A percentile compares a stretch with the other conserved stretches of the same genome.
These are phyloP conservation scores for Filobasidium floriforme DNA, from an alignment of 768 basidiomycete species.

Conservation along the genomic window DNA sequence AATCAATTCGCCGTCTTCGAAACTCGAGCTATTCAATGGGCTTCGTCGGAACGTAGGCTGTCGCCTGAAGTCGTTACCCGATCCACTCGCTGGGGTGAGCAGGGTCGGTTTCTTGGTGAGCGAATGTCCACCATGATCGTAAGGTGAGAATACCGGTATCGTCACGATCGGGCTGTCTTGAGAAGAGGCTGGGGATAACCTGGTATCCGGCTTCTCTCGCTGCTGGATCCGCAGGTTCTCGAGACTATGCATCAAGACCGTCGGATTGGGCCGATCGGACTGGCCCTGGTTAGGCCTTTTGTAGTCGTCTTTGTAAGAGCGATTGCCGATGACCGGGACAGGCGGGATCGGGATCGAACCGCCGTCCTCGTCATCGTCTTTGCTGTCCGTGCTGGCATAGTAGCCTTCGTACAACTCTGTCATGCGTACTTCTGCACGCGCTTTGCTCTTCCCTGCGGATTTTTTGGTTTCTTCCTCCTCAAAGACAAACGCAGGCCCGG, in stretches of 20 bases:
- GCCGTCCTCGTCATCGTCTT: neutral
- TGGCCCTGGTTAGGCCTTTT: neutral
- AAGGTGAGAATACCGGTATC: neutral
- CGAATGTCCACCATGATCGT: too few relatives aligned
- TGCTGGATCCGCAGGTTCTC: neutral
- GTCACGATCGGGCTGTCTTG: neutral
- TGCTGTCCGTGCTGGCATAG: neutral
- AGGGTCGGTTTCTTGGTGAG: neutral
- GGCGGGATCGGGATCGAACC: neutral
- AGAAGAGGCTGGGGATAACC: neutral
- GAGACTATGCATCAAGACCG: neutral
- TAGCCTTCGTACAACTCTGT: constrained; percentile 5
- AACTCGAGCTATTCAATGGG: constrained; percentile 1
- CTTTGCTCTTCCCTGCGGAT: neutral
- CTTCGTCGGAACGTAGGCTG: neutral
- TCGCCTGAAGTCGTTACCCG: neutral
- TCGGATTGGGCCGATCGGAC: neutral
- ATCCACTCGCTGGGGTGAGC: neutral
- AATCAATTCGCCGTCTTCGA: neutral
- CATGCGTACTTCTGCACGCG: neutral
- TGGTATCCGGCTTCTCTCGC: neutral
- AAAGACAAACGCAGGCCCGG: neutral
- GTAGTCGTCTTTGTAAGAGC: neutral
- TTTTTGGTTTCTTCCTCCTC: neutral
- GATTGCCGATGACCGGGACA: neutral